Percentiles rank a stretch among this genome's conserved stretches.
Evolutionary conservation across 441 rosid genomes (phyloP).

Genomic region (Mallotus japonicus): DNA sequence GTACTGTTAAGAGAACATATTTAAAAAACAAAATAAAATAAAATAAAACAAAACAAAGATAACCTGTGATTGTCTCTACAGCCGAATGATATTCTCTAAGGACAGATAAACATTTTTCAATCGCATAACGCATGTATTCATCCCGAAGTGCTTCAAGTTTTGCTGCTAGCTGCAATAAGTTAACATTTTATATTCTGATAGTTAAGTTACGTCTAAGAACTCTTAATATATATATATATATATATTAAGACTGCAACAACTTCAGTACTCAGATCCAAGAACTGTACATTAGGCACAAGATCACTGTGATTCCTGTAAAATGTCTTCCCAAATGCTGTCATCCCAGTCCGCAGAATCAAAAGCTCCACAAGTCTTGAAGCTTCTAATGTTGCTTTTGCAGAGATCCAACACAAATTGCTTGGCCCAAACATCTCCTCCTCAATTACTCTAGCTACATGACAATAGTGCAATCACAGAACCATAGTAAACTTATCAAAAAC

Average conservation of each 20-base stretch:
- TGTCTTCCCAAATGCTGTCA: constrained; percentile 95
- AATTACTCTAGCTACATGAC: constrained; percentile 72
- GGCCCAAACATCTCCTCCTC: constrained; percentile 95
- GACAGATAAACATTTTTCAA: constrained; percentile 75
- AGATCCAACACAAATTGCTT: constrained; percentile 86
- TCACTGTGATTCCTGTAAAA: constrained; percentile 82
- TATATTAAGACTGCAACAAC: not conserved
- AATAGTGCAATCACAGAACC: constrained; percentile 29
- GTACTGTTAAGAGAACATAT: not conserved
- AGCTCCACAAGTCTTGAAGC: constrained; percentile 85
- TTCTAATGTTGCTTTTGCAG: constrained; percentile 85
- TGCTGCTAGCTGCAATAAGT: constrained; percentile 65
- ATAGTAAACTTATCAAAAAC: constrained; percentile 9
- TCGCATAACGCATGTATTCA: constrained; percentile 81
- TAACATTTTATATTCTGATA: constrained; percentile 17
- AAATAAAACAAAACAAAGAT: constrained; percentile 1
- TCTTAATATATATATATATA: not conserved
- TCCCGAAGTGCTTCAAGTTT: constrained; percentile 94
- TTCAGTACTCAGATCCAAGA: constrained; percentile 7
- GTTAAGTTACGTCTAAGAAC: constrained; percentile 1
- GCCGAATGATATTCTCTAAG: constrained; percentile 85
- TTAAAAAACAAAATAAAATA: not conserved
- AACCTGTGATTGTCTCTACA: constrained; percentile 93
- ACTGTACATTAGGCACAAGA: constrained; percentile 79
- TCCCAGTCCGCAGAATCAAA: constrained; percentile 92